Evolutionary conservation across 345 rosid genomes (phyloP).

Genomic region (Capsella bursapastoris): DNA sequence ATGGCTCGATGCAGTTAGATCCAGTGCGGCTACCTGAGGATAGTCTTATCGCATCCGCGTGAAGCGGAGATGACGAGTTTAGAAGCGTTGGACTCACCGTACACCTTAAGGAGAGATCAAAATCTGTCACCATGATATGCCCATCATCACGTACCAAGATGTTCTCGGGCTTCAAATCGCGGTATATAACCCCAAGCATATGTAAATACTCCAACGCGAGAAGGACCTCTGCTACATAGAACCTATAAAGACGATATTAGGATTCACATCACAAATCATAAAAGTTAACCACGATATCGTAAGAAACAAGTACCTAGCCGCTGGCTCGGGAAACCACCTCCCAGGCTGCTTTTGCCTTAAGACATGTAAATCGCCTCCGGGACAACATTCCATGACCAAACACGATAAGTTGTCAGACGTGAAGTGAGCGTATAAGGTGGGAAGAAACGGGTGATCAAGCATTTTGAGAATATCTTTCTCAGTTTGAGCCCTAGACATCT

Average conservation of each 20-base stretch:
- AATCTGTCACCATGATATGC: slow-evolving; percentile 97
- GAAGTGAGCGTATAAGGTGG: slow-evolving; percentile 85
- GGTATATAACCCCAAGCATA: slow-evolving; percentile 93
- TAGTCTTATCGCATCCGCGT: slow-evolving; percentile 60
- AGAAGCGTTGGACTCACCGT: slow-evolving; percentile 87
- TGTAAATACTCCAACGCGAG: slow-evolving; percentile 97
- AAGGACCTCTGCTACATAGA: slow-evolving; percentile 95
- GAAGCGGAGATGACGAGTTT: slow-evolving; percentile 56
- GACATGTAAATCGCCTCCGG: slow-evolving; percentile 96
- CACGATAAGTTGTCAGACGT: slow-evolving; percentile 88
- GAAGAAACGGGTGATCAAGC: slow-evolving; percentile 96
- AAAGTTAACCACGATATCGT: background rate
- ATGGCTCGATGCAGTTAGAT: slow-evolving; percentile 78
- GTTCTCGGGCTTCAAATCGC: slow-evolving; percentile 96
- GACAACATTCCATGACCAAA: slow-evolving; percentile 96
- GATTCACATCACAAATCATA: slow-evolving; percentile 17
- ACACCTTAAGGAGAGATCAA: slow-evolving; percentile 93
- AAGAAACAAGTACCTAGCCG: slow-evolving; percentile 69
- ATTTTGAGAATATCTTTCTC: slow-evolving; percentile 90
- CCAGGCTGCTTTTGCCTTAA: slow-evolving; percentile 91
- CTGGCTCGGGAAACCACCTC: slow-evolving; percentile 81
- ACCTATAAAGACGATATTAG: slow-evolving; percentile 48
- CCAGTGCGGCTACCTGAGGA: slow-evolving; percentile 72
- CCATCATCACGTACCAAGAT: slow-evolving; percentile 96
- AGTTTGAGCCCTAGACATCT: slow-evolving; percentile 93